Evolutionary conservation across 495 filamentous ascomycete species (phyloP), one percentile per base, ranked within the genome.

Genomic region (Tuber borchii): DNA sequence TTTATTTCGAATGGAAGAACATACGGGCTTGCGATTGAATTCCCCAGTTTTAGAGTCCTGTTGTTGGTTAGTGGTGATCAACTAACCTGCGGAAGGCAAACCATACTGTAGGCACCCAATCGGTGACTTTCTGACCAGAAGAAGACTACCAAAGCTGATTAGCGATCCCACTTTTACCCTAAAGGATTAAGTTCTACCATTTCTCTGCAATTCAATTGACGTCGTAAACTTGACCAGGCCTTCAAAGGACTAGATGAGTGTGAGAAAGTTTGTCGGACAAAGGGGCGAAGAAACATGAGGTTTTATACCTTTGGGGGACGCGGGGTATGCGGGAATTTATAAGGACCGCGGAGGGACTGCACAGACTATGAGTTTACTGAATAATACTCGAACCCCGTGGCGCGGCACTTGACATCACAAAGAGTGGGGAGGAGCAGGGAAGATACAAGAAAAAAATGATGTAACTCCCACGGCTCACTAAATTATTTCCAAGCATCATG

Each of bases 11-110:
- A 34, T n/a, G 26, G 71, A 26, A 68, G 43, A 46, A 43, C 37
- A 45, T 51, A 71, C 73, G 2, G 70, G 71, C 70, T 82, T 83
- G 43, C 82, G 78, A 42, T 75, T 75, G 74, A 83, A 83, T 34
- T 83, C 80, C 26, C 82, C 82, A 39, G 75, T 83, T 45, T 81
- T 77, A 26, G 79, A 76, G 71, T 83, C 82, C 44, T 77, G 77
- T 74, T 73, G 82, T 82, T 17, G 26, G 26, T 65, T 31, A 16
- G n/a, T 17, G 17, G 26, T 17, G 26, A 17, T 17, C 2, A 34
- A 65, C 12, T 31, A 61, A 31, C 56, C 26, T 17, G 26, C 14
- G 5, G 56, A 34, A 14, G 14, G 12, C 7, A 65, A 65, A 9
- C n/a, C 14, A 65, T 31, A 65, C 56, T 14, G 56, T 65, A 34